These are phyloP conservation scores for Mycena galopus DNA, from an alignment of 768 basidiomycete genomes.

Conservation along the genomic window DNA sequence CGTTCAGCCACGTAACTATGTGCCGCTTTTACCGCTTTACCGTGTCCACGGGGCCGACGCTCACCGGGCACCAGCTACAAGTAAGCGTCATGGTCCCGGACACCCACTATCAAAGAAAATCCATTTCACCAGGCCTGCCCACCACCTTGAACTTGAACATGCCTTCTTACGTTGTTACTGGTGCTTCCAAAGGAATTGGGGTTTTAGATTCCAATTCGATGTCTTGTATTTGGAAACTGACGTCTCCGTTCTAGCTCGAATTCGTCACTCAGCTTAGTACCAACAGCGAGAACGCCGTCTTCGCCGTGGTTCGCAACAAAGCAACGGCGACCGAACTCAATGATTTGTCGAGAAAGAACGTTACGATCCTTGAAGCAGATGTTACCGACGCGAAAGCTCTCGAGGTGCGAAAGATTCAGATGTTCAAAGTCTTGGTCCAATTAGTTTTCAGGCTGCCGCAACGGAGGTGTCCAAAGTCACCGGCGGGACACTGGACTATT, in stretches of 20 bases:
- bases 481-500: conserved; percentile 14
- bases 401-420: not conserved
- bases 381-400: not conserved
- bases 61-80: too few species aligned
- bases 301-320: too few species aligned
- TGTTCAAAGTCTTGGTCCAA: not conserved
- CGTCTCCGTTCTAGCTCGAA: conserved; percentile 24
- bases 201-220: not conserved
- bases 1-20: too few species aligned
- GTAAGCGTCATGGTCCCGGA: too few species aligned
- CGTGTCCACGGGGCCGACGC: too few species aligned
- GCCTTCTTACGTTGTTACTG: conserved; percentile 16
- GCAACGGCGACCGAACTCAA: too few species aligned
- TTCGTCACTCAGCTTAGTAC: conserved; percentile 18
- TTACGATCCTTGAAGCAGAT: too few species aligned
- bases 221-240: not conserved
- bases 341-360: too few species aligned
- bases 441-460: conserved; percentile 2
- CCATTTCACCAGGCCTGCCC: too few species aligned
- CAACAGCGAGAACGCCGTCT: conserved; percentile 2
- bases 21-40: too few species aligned
- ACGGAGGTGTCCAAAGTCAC: not conserved
- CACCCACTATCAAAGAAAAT: too few species aligned
- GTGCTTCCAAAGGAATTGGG: conserved; percentile 13
- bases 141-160: too few species aligned